Evolutionary conservation across 495 filamentous ascomycete species (phyloP), one percentile per base, ranked within the genome.

Genomic region (Geopyxis carbonaria): DNA sequence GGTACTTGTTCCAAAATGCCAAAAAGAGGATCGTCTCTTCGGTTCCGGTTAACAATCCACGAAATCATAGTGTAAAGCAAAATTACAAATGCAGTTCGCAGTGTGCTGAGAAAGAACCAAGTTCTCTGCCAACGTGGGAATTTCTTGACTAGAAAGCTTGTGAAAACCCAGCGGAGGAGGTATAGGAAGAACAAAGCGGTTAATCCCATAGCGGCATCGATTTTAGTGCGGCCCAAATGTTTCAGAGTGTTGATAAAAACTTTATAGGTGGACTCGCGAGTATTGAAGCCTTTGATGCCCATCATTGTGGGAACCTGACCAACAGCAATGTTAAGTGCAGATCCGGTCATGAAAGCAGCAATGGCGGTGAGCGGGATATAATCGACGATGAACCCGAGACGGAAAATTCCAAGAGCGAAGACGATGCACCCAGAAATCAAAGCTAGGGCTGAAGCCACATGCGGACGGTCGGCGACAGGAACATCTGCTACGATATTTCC

Each of bases 281-380:
- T 85, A 34, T 69, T 72, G 57, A 91, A 79, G 0, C 51, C 50
- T 5, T 43, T 72, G 57, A 93, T 80, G 6, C 91, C 89, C 65
- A 99, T 76, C 65, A 99, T 55, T 6, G 68, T 68, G 1, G 80
- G 73, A 21, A 94, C 69, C 61, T 99, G 89, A n/a, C 89, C 87
- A 29, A 74, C 67, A 23, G 73, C 73, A 55, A 99, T 99, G 52
- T 73, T 93, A 58, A 99, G 61, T 19, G 89, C 91, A 0, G 89
- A 93, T 5, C 89, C 89, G 1, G 89, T 95, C 86, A 99, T 95
- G 70, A 92, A 97, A 2, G 89, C 85, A 6, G 80, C 82, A 37
- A 95, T 91, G 1, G 89, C 78, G 1, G 82, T 73, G 22, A 97
- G 69, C 0, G 89, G 77, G 56, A 97, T 97, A 53, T 95, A 77